Conservation (phyloP, 78 protist genomes). For the Dictyostelium firmibasis region DNA sequence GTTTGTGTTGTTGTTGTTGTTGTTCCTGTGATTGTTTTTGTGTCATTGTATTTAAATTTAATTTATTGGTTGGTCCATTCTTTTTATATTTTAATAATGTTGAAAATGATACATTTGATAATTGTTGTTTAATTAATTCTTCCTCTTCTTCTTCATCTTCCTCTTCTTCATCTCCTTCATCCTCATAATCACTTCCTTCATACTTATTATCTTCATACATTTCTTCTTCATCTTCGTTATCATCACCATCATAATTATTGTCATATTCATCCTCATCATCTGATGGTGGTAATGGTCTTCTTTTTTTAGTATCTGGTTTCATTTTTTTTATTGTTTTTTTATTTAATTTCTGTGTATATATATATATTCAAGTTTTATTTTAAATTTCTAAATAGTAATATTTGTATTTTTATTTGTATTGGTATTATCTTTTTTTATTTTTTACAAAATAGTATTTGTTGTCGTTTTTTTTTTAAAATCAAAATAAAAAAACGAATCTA, state of each 20-base stretch:
- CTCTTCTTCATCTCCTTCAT: not conserved
- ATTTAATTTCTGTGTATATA: not conserved
- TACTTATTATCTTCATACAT: not conserved
- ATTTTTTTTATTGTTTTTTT: not conserved
- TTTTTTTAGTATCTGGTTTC: not conserved
- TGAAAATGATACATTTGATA: slow-evolving; percentile 31
- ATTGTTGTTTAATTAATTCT: slow-evolving; percentile 39
- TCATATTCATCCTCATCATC: not conserved
- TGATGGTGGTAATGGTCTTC: not conserved
- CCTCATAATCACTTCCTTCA: not conserved
- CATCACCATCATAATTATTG: not conserved
- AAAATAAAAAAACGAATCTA: not conserved
- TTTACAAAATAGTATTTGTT: too few species aligned
- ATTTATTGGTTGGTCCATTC: not conserved
- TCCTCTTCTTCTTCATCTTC: slow-evolving; percentile 16
- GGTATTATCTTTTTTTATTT: too few species aligned
- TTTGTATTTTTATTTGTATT: too few species aligned
- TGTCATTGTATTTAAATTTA: not conserved
- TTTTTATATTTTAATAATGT: slow-evolving; percentile 1
- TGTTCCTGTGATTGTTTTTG: not conserved
- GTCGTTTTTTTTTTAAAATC: not conserved
- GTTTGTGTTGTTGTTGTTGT: not conserved
- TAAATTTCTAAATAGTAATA: not conserved
- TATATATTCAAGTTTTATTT: not conserved
- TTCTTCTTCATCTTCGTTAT: not conserved